Percentiles rank a stretch among this genome's conserved stretches.
Conservation (phyloP, 2,329 filamentous ascomycete species). For the Parascedosporium putredinis region DNA sequence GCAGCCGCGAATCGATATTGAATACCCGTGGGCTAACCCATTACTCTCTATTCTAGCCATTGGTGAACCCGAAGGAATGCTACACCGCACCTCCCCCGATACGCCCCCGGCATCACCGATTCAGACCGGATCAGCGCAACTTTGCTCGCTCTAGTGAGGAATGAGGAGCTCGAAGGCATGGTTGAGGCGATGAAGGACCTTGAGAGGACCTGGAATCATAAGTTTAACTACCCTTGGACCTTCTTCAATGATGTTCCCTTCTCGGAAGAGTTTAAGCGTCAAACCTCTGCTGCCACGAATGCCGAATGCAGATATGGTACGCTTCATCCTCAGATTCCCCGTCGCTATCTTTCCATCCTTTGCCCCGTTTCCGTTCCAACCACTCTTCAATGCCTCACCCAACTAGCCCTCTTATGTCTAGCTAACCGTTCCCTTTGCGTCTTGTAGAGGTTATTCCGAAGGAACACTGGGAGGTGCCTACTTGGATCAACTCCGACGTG, state of each 20-base stretch:
- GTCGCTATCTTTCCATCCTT: conserved; percentile 3
- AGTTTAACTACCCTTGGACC: conserved; percentile 99
- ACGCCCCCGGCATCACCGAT: conserved; percentile 63
- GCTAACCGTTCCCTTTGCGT: conserved; percentile 12
- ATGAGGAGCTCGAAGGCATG: conserved; percentile 77
- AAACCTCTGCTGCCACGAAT: conserved; percentile 72
- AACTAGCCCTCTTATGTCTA: neutral
- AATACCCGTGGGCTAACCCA: conserved; percentile 12
- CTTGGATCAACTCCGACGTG: conserved; percentile 84
- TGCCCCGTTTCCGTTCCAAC: too few species aligned
- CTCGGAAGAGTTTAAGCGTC: conserved; percentile 80
- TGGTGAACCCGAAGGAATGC: conserved; percentile 67
- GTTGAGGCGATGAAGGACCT: conserved; percentile 82
- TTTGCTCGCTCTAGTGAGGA: conserved; percentile 81
- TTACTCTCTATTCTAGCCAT: conserved; percentile 48
- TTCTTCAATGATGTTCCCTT: conserved; percentile 98
- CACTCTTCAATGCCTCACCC: neutral
- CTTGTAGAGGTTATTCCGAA: conserved; percentile 70
- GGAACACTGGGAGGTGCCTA: conserved; percentile 86
- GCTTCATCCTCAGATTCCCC: conserved; percentile 12
- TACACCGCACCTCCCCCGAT: conserved; percentile 68
- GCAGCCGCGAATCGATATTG: neutral
- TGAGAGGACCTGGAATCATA: conserved; percentile 91
- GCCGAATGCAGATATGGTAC: conserved; percentile 78
- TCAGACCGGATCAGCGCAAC: conserved; percentile 88